Base-by-base conservation (phyloP, 257 asterid genomes). In the Solanum peruvianum region DNA sequence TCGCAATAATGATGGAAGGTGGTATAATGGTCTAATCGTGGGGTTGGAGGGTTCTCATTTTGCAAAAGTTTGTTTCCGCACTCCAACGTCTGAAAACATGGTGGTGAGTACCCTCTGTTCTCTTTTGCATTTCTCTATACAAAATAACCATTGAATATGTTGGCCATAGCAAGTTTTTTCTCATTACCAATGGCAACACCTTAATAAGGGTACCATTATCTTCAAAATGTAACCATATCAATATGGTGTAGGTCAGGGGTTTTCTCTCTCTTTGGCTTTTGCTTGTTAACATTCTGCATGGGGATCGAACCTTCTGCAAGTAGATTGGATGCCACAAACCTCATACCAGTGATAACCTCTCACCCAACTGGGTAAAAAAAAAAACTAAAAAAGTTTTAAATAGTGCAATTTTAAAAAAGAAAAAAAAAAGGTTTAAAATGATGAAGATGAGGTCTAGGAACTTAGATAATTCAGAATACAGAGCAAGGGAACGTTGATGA, bases 31-130 rank as follows among this genome's bases (percentile, higher is more conserved):
- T 85, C 89, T 91, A 77, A 82, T 97, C 87, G 90, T 97, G 89
- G 94, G 92, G 62, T 67, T 93, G 91, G 97, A 94, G 90, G 96
- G 93, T 85, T 87, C 95, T 60, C 91, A 87, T 80, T 86, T 91
- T 87, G 99, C 99, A 2, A 94, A 91, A 87, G 88, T 95, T 89
- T 88, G 95, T 82, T 97, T 94, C 91, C 96, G 92, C 71, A 91
- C 93, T 70, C 99, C 99, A 83, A 95, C 97, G 72, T 90, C 95
- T 78, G 99, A 97, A 88, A 94, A 93, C 94, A 95, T 95, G 99
- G 60, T 92, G 98, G 98, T 97, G 91, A 77, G 99, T 93, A 35
- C 87, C 69, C 64, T 29, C 44, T 86, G 71, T 35, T 88, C 91
- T 88, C 87, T 7, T 25, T 87, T 81, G 76, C n/a, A 12, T 69